Evolutionary conservation across 495 filamentous ascomycete genomes (phyloP).

Genomic region (Lophium mytilinum): DNA sequence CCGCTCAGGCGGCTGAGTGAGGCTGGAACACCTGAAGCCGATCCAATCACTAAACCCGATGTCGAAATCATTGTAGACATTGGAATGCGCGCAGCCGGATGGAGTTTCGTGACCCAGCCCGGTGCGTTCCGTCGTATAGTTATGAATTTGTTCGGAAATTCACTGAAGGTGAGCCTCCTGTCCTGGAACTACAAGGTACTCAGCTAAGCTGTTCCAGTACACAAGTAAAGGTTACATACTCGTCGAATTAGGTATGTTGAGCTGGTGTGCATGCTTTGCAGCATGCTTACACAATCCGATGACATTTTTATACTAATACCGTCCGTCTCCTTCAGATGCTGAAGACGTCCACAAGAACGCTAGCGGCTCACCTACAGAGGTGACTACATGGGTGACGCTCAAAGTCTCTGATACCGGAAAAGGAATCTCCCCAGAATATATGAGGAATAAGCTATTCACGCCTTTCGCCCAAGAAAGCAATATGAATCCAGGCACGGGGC

Average conservation of each 20-base stretch:
- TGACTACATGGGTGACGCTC: conserved; percentile 4
- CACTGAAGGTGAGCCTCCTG: conserved; percentile 4
- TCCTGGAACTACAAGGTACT: too few species aligned
- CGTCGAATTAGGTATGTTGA: conserved; percentile 2
- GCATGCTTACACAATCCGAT: too few species aligned
- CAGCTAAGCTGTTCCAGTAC: conserved; percentile 8
- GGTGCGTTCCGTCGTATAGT: conserved; percentile 12
- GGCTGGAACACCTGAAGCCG: neutral
- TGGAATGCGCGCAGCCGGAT: neutral
- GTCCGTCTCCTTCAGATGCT: neutral
- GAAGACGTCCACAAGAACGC: neutral
- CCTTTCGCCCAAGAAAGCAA: conserved; percentile 23
- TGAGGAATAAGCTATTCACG: conserved; percentile 13
- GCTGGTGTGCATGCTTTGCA: too few species aligned
- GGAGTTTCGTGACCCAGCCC: conserved; percentile 6
- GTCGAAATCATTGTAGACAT: conserved; percentile 15
- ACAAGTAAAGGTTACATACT: conserved; percentile 15
- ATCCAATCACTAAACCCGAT: neutral
- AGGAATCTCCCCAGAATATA: conserved; percentile 22
- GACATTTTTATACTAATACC: too few species aligned
- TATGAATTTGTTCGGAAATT: conserved; percentile 25
- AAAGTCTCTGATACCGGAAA: conserved; percentile 20
- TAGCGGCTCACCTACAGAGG: neutral
- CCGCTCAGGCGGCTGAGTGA: neutral
- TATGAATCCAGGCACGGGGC: conserved; percentile 21